Evolutionary conservation across 2,329 filamentous ascomycete species (phyloP), one percentile per base, ranked within the genome.

Genomic region (Colletotrichum orchidophilum): DNA sequence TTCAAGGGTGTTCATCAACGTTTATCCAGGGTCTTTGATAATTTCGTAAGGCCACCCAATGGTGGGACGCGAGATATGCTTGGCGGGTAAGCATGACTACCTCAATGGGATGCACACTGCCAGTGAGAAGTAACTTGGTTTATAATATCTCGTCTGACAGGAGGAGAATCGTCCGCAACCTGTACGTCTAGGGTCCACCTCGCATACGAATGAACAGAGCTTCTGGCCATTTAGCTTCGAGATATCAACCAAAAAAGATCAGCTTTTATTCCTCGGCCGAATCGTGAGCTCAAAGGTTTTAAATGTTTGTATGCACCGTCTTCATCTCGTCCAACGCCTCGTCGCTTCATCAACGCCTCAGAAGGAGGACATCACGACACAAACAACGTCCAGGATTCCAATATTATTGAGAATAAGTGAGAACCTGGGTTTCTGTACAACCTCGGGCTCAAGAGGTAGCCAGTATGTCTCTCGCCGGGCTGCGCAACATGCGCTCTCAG

Each of bases 401-500:
- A 18, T 13, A 6, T 21, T 13, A 9, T 15, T 1, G 31, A 9
- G 1, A 33, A 58, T 11, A 26, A n/a, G n/a, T n/a, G n/a, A n/a
- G n/a, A n/a, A n/a, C n/a, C n/a, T n/a, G n/a, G n/a, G 7, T 11
- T 18, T 15, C 27, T 5, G 1, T 4, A 13, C 13, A 26, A 13
- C 29, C 55, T n/a, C n/a, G n/a, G n/a, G n/a, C n/a, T n/a, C n/a
- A n/a, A n/a, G n/a, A n/a, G n/a, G 7, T 11, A n/a, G 12, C 4
- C 3, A 52, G 3, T 13, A 61, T 61, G 59, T 50, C 59, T 7
- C 59, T 61, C 13, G 27, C 46, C 8, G 7, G n/a, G 7, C 26
- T 52, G 4, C 59, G 13, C 27, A 66, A 66, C 31, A 27, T 42
- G 63, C 33, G 18, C 39, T 64, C 70, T 12, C 70, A 72, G 49